phyloP scores from a whole-genome alignment of 2,329 filamentous ascomycete genomes.

The Thielaviopsis ethacetica region DNA sequence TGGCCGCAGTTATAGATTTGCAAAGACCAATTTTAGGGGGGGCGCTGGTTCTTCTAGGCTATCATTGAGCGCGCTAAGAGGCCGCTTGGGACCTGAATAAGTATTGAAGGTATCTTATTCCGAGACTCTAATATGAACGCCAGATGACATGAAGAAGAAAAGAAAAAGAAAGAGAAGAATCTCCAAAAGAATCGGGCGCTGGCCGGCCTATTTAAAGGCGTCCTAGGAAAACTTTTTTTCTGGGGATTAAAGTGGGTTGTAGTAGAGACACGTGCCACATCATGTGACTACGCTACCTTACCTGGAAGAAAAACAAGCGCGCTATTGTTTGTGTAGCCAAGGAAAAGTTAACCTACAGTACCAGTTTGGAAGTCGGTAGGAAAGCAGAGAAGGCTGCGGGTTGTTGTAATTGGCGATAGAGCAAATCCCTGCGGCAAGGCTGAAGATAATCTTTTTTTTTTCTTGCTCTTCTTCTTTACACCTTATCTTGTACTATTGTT shows the following conservation, averaged over 20 bases:
- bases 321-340: neutral
- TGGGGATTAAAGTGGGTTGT: neutral
- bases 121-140: conserved; percentile 99
- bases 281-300: neutral
- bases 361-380: neutral
- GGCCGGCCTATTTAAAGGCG: conserved; percentile 5
- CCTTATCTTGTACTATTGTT: neutral
- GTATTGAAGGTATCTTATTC: conserved; percentile 70
- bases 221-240: neutral
- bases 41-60: conserved; percentile 66
- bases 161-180: conserved; percentile 25
- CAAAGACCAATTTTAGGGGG: conserved; percentile 51
- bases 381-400: neutral
- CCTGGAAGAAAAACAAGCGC: neutral
- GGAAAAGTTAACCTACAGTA: too few relatives aligned
- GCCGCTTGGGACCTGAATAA: conserved; percentile 72
- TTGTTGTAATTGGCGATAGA: neutral
- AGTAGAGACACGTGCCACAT: neutral
- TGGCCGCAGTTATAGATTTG: conserved; percentile 29
- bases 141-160: conserved; percentile 55
- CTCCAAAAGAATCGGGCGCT: neutral
- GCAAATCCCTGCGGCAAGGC: conserved; percentile 7
- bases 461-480: neutral
- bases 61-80: conserved; percentile 96
- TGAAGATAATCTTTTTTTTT: conserved; percentile 5